Conservation (phyloP, 768 basidiomycete species). For the Lanmaoa rubissima region DNA sequence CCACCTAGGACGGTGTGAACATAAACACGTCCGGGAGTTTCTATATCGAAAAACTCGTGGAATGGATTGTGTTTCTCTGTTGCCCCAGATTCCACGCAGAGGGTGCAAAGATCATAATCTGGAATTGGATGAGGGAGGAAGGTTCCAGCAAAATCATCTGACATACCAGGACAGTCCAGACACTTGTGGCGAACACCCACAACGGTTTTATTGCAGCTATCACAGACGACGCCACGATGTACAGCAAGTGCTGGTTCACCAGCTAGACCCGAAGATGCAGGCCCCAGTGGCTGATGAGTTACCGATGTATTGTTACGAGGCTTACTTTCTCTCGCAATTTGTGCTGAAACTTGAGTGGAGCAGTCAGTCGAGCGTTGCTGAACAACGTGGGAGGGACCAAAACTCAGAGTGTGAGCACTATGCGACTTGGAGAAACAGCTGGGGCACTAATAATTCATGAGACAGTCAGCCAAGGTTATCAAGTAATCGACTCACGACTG, state of each 20-base stretch:
- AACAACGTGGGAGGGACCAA: constrained; percentile 31
- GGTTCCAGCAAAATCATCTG: not conserved
- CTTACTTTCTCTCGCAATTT: not conserved
- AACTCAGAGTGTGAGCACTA: constrained; percentile 29
- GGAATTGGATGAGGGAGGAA: constrained; percentile 1
- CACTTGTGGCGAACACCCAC: constrained; percentile 78
- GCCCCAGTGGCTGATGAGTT: not conserved
- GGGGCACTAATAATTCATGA: constrained; percentile 25
- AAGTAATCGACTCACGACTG: constrained; percentile 22
- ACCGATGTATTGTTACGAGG: not conserved
- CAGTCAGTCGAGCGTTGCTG: constrained; percentile 11
- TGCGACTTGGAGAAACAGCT: constrained; percentile 29
- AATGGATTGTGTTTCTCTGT: constrained; percentile 55
- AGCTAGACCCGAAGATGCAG: not conserved
- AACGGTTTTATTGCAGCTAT: constrained; percentile 56
- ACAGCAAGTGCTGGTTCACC: constrained; percentile 23
- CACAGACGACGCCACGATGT: constrained; percentile 63
- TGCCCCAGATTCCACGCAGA: constrained; percentile 49
- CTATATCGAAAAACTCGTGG: constrained; percentile 73
- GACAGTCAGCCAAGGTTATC: not conserved
- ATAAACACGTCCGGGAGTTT: constrained; percentile 60
- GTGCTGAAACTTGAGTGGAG: not conserved
- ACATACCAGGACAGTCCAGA: constrained; percentile 66
- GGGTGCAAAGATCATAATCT: constrained; percentile 75
- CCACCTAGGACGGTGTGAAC: constrained; percentile 54